A percentile compares a stretch with the other conserved stretches of the same genome.
These are phyloP conservation scores for Aspergillus sp. DNA, from an alignment of 2,329 filamentous ascomycete species.

Conservation along the genomic window DNA sequence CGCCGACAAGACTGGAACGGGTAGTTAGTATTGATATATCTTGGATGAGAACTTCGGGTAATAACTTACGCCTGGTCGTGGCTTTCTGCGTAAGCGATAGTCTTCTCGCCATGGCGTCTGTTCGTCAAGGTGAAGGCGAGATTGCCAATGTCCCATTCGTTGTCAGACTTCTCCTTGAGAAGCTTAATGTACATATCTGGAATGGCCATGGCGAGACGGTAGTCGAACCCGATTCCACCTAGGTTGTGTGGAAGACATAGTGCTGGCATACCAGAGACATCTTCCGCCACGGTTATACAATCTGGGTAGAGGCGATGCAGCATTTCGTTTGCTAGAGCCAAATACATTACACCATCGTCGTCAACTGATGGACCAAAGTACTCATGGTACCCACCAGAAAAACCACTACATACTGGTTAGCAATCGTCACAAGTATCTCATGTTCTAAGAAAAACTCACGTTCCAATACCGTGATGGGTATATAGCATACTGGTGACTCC, in stretches of 20 bases:
- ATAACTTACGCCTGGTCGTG: slow-evolving; percentile 89
- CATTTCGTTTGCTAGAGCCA: slow-evolving; percentile 96
- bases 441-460: slow-evolving; percentile 58
- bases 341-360: slow-evolving; percentile 88
- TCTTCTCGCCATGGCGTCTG: slow-evolving; percentile 92
- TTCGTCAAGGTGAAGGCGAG: slow-evolving; percentile 89
- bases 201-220: slow-evolving; percentile 94
- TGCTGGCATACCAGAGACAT: slow-evolving; percentile 98
- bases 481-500: slow-evolving; percentile 99
- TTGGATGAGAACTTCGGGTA: neutral
- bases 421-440: neutral
- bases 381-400: slow-evolving; percentile 96
- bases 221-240: slow-evolving; percentile 94
- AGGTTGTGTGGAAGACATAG: slow-evolving; percentile 81
- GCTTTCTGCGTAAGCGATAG: slow-evolving; percentile 94
- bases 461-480: slow-evolving; percentile 91
- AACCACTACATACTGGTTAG: slow-evolving; percentile 61
- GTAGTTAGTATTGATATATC: neutral
- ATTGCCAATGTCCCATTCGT: slow-evolving; percentile 85
- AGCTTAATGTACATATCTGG: slow-evolving; percentile 99
- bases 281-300: slow-evolving; percentile 88
- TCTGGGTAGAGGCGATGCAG: slow-evolving; percentile 86
- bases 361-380: slow-evolving; percentile 91
- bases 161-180: slow-evolving; percentile 86
- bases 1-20: slow-evolving; percentile 74